Base-by-base conservation (phyloP, 2,329 filamentous ascomycete species). In the Xylariaceae sp. region DNA sequence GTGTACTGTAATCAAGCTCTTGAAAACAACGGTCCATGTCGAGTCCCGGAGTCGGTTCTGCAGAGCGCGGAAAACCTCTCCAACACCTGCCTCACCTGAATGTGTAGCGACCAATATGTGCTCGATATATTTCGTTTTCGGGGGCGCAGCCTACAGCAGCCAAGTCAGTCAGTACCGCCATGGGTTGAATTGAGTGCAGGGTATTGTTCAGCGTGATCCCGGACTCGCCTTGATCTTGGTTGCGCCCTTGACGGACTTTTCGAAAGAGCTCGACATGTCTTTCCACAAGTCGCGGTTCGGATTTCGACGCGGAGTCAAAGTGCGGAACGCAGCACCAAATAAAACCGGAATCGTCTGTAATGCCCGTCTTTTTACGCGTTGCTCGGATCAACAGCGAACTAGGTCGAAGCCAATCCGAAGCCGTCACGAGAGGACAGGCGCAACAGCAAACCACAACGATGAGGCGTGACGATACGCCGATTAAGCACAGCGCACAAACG, bases 1-100 rank as follows among this genome's bases (percentile, higher is more conserved):
- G 71, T 99, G 94, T 46, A 95, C 85, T 47, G 95, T 94, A 65
- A 97, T 96, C 63, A 99, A 78, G 65, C 90, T 87, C 77, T 99
- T 99, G 85, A 96, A 96, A 61, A 96, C 92, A 55, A 97, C 91
- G n/a, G 94, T 99, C 94, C 94, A 99, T 78, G 94, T 96, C 63
- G 92, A 92, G 71, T 99, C 94, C 70, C 91, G 87, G 62, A 99
- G 74, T 50, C 94, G 85, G 70, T 90, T 84, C 69, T 95, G 91
- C 52, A 99, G 78, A 42, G 91, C 89, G 58, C 94, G 86, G 72
- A 99, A 97, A 68, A 99, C 89, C 75, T 99, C 94, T 57, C 87
- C 92, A 57, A 99, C 90, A 63, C 92, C 94, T 51, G 89, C 88
- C 74, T 99, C 94, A 64, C 91, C 94, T 27, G 91, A 87, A 74